Evolutionary conservation across 768 basidiomycete genomes (phyloP).

Genomic region (Holtermannia corniformis): DNA sequence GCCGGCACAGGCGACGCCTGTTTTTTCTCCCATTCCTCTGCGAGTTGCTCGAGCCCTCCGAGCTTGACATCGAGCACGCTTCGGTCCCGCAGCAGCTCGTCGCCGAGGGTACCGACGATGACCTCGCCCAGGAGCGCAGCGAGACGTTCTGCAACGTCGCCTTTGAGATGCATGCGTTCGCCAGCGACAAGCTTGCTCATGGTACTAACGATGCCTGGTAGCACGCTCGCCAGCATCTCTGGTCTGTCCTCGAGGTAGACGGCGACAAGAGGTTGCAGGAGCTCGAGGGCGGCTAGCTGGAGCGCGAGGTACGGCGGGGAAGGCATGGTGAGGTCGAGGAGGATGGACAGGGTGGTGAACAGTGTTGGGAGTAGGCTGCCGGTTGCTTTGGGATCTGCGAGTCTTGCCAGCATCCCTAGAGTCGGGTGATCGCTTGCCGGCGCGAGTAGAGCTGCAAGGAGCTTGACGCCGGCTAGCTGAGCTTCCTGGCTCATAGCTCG

Average conservation of each 20-base stretch:
- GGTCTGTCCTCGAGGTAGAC: conserved; percentile 47
- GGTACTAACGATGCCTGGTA: conserved; percentile 73
- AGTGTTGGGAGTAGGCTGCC: conserved; percentile 56
- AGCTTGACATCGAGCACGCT: conserved; percentile 19
- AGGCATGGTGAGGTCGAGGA: conserved; percentile 50
- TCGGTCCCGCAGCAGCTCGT: conserved; percentile 16
- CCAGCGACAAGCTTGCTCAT: conserved; percentile 65
- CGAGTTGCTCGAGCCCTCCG: conserved; percentile 32
- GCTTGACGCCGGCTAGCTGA: conserved; percentile 60
- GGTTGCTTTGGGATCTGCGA: conserved; percentile 13
- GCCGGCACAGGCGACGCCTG: background rate
- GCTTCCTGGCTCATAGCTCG: conserved; percentile 67
- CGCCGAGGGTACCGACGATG: conserved; percentile 27
- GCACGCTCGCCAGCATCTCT: conserved; percentile 46
- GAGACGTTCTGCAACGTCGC: conserved; percentile 17
- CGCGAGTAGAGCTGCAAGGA: conserved; percentile 57
- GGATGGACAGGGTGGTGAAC: conserved; percentile 68
- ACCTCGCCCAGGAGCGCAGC: conserved; percentile 20
- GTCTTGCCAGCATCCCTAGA: conserved; percentile 10
- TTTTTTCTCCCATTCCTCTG: conserved; percentile 19
- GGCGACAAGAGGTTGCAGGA: conserved; percentile 50
- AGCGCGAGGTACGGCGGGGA: conserved; percentile 54
- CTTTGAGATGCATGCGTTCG: conserved; percentile 16
- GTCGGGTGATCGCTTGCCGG: conserved; percentile 31
- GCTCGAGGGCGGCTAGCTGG: conserved; percentile 55